A percentile compares a stretch with the other conserved stretches of the same genome.
phyloP scores from a whole-genome alignment of 164 flowering plant genomes.

The Euptelea pleiosperma region DNA sequence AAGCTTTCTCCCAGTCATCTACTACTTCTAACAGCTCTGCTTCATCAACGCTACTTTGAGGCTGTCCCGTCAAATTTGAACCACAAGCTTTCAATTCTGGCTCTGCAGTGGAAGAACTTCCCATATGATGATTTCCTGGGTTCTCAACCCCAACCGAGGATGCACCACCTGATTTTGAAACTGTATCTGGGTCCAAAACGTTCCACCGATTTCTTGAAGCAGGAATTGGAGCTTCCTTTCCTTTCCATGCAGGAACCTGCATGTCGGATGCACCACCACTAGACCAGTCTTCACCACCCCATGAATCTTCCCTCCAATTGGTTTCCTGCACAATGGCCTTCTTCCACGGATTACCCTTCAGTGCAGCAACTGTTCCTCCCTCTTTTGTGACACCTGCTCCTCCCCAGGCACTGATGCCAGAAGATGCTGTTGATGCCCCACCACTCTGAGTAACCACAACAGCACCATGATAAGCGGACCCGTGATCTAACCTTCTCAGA shows the following conservation, averaged over 20 bases:
- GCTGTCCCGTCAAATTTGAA: conserved; percentile 16
- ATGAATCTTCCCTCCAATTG: conserved; percentile 53
- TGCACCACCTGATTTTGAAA: conserved; percentile 23
- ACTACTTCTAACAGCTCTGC: conserved; percentile 44
- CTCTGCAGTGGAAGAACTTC: conserved; percentile 9
- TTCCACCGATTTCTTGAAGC: conserved; percentile 61
- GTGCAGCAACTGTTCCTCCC: conserved; percentile 23
- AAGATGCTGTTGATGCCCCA: conserved; percentile 29
- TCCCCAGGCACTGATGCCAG: conserved; percentile 56
- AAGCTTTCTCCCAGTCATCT: conserved; percentile 93
- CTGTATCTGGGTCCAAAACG: conserved; percentile 41
- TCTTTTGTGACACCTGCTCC: conserved; percentile 30
- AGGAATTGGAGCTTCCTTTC: conserved; percentile 44
- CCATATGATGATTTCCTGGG: conserved; percentile 9
- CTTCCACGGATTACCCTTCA: conserved; percentile 72
- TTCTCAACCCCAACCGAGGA: conserved; percentile 16
- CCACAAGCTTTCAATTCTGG: conserved; percentile 19
- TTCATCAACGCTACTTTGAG: conserved; percentile 13
- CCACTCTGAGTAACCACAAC: conserved; percentile 33
- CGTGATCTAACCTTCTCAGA: conserved; percentile 90
- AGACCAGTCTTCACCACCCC: conserved; percentile 62
- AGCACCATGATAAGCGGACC: conserved; percentile 85
- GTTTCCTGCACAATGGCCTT: conserved; percentile 63
- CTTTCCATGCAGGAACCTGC: conserved; percentile 42
- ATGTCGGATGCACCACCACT: conserved; percentile 23